Evolutionary conservation across 352 stramenopile genomes (phyloP), one percentile per base, ranked within the genome.

Genomic region (Aphanomyces stellatus): DNA sequence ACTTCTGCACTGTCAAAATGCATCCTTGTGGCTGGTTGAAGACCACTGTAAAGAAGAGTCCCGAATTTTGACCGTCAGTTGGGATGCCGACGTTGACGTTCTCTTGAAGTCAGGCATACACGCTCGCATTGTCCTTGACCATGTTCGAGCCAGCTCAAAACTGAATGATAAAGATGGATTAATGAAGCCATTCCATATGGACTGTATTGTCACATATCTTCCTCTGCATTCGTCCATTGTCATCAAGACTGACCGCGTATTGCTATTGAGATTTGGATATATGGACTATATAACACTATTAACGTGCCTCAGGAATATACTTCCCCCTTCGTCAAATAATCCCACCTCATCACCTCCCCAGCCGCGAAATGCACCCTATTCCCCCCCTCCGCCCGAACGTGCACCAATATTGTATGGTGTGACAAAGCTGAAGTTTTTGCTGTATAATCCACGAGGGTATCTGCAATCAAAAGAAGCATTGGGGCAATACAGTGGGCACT

Each of bases 251-350:
- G 79, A 94, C 62, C 78, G 80, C 4, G 78, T 91, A 27, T 80
- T 94, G 68, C 81, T 92, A 34, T 69, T 94, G 30, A 80, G 86
- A 8, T 94, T 92, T 41, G 86, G 86, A 1, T 94, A 94, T 57
- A 64, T 94, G 67, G 86, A 94, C 46, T 88, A 90, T 24, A 88
- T 76, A 55, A 88, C 84, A 4, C 73, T 88, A 8, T 69, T 85
- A 6, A 75, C 74, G 25, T 80, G 84, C 4, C 53, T 94, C 8
- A 77, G 88, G 35, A 76, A 81, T 56, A 87, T 88, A 17, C 53
- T 87, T 10, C 69, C 67, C 2, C 53, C 53, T n/a, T 22, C 49
- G 6, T 2, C 49, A 48, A 2, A 13, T 2, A 60, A 8, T n/a
- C n/a, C n/a, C n/a, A n/a, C n/a, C n/a, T n/a, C n/a, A n/a, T n/a